These are phyloP conservation scores for Myriosclerotinia curreyana DNA, from an alignment of 2,329 filamentous ascomycete species.

Conservation along the genomic window DNA sequence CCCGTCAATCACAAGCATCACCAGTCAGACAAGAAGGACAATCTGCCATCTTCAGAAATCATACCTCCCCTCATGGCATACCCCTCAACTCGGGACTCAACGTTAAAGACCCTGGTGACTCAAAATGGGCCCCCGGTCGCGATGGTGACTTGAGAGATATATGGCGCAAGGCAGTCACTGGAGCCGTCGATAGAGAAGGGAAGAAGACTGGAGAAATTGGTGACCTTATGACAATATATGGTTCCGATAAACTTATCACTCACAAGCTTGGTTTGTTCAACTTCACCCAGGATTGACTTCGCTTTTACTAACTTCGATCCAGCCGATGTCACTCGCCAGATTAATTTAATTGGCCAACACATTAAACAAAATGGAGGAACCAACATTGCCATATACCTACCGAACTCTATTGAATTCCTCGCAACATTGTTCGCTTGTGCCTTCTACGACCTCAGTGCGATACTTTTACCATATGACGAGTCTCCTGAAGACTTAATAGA, in stretches of 20 bases:
- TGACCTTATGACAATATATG: constrained; percentile 74
- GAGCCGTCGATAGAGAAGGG: constrained; percentile 61
- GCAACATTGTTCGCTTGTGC: constrained; percentile 80
- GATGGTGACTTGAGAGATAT: constrained; percentile 90
- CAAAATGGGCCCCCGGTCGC: constrained; percentile 78
- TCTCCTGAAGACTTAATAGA: constrained; percentile 64
- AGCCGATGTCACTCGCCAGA: constrained; percentile 77
- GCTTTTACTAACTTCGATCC: constrained; percentile 33
- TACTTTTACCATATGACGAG: constrained; percentile 81
- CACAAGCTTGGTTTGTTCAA: constrained; percentile 57
- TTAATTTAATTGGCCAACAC: constrained; percentile 80
- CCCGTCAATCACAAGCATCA: constrained; percentile 75
- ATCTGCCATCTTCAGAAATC: constrained; percentile 81
- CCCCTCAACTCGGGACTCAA: constrained; percentile 73
- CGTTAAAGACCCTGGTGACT: constrained; percentile 74
- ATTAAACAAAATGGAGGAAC: constrained; percentile 68
- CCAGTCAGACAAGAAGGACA: constrained; percentile 80
- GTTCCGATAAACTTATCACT: constrained; percentile 70
- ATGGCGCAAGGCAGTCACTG: constrained; percentile 72
- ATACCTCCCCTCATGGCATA: constrained; percentile 81
- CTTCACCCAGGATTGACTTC: neutral
- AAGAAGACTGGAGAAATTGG: constrained; percentile 59
- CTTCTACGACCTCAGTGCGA: constrained; percentile 77
- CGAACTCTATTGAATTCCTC: constrained; percentile 88
- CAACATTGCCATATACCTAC: constrained; percentile 83